Evolutionary conservation across 768 basidiomycete species (phyloP).

Genomic region (Grammothele lineata): DNA sequence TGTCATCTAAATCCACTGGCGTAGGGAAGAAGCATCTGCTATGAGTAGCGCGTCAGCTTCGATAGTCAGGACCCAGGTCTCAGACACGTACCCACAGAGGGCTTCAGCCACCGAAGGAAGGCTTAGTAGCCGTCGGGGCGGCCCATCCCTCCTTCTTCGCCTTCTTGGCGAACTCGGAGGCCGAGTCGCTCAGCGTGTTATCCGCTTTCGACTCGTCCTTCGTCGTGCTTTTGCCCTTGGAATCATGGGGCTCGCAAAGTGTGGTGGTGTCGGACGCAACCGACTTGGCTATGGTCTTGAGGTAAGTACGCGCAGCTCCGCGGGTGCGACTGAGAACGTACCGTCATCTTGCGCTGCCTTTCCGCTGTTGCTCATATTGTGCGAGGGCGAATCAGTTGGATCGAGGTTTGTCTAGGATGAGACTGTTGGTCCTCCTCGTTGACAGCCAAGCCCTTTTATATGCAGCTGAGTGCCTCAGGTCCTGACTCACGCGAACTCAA

Average conservation of each 20-base stretch:
- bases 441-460: too few relatives aligned
- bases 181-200: not conserved
- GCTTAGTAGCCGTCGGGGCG: constrained; percentile 2
- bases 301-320: not conserved
- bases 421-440: too few relatives aligned
- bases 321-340: not conserved
- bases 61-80: too few relatives aligned
- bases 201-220: not conserved
- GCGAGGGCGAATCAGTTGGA: too few relatives aligned
- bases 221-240: not conserved
- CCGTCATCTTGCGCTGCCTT: too few relatives aligned
- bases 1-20: too few relatives aligned
- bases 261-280: not conserved
- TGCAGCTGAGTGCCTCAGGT: too few relatives aligned
- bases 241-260: constrained; percentile 1
- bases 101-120: not conserved
- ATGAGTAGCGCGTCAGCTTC: too few relatives aligned
- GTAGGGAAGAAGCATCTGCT: too few relatives aligned
- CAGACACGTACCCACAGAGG: not conserved
- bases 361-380: too few relatives aligned
- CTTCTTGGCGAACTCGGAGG: constrained; percentile 6
- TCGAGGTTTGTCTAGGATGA: too few relatives aligned
- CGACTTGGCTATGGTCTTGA: not conserved
- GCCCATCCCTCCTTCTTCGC: constrained; percentile 1
- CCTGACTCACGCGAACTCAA: too few relatives aligned